Evolutionary conservation across 768 basidiomycete species (phyloP), one percentile per base, ranked within the genome.

Genomic region (Plicaturopsis crispa): DNA sequence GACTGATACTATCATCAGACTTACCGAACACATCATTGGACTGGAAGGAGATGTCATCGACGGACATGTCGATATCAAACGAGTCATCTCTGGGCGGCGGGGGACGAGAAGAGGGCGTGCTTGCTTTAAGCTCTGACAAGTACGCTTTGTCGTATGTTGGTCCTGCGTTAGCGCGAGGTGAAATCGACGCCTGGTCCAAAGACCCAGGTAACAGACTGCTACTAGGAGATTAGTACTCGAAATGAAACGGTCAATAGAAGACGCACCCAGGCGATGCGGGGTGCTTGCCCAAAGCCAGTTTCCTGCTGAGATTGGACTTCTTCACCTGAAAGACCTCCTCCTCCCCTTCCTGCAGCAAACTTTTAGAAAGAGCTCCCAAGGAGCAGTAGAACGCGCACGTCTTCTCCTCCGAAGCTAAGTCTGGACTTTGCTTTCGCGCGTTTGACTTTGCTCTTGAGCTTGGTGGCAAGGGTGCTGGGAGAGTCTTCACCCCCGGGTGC

Each of bases 61-160:
- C 48, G 3, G 74, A 71, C 47, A 71, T 63, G 32, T 80, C 75
- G 4, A 53, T 63, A 53, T 76, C 73, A 45, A 68, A 69, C n/a
- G 68, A 56, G 45, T 70, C 62, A 8, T 50, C n/a, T n/a, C n/a
- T 46, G 35, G 53, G 46, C 4, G 53, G 38, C 1, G 63, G 55
- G 2, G 61, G 76, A 31, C 81, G 70, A 14, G 73, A 54, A 5
- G 72, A 70, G 5, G 72, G 75, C 0, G 85, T 92, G 48, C 68
- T 82, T 3, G 87, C 84, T 65, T 82, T 89, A 31, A 92, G 69
- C 53, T 90, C 74, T 23, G 75, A 73, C 26, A 92, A 68, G 56
- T 88, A 75, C 31, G 77, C 80, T 21, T 75, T 66, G 46, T 83
- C 78, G 53, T 92, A 92, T 12, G 67, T 67, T 1, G 83, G 83